Conservation (phyloP, 768 basidiomycete genomes). For the Sporobolomyces roseus region DNA sequence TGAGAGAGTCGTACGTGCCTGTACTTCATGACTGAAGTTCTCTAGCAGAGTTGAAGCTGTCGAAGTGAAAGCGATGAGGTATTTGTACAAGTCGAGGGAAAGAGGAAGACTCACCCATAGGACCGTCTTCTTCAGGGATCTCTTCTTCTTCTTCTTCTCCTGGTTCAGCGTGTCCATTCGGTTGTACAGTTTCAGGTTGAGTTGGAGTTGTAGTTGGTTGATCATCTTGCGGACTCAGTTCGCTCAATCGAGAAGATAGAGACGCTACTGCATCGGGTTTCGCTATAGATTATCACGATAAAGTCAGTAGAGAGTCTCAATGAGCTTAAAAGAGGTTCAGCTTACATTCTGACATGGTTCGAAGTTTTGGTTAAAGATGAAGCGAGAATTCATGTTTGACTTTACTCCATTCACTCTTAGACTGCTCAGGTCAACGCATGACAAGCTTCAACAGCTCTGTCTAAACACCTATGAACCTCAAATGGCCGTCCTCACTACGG, state of each 20-base stretch:
- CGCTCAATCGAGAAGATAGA: constrained; percentile 24
- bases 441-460: constrained; percentile 16
- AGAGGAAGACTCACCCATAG: constrained; percentile 19
- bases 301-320: neutral
- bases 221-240: constrained; percentile 11
- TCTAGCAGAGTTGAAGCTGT: constrained; percentile 34
- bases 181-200: neutral
- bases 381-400: neutral
- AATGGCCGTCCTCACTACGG: too few relatives aligned
- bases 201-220: neutral
- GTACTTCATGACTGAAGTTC: constrained; percentile 40
- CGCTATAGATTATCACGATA: neutral
- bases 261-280: constrained; percentile 34
- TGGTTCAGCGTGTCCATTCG: neutral
- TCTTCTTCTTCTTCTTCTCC: neutral
- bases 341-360: neutral
- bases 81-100: neutral
- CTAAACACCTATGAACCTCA: neutral
- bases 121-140: constrained; percentile 1
- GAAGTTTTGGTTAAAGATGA: neutral
- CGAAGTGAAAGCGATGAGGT: neutral
- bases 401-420: neutral
- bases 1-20: too few relatives aligned
- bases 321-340: too few relatives aligned
- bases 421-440: neutral